A percentile compares a stretch with the other conserved stretches of the same genome.
These are phyloP conservation scores for Xylaria longipes DNA, from an alignment of 495 filamentous ascomycete genomes.

Conservation along the genomic window DNA sequence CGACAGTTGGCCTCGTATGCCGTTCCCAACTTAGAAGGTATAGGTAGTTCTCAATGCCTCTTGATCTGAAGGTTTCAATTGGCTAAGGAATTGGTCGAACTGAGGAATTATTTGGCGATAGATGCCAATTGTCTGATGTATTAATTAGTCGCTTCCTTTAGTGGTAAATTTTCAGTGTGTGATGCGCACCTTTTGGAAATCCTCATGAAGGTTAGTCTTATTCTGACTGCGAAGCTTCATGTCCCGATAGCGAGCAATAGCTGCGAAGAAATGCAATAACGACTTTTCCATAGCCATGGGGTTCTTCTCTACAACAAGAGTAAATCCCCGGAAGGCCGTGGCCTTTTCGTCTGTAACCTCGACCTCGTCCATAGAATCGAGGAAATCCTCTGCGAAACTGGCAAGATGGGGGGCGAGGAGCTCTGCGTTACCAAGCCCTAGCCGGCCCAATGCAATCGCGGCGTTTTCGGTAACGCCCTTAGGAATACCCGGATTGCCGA, in stretches of 20 bases:
- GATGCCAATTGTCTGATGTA: slow-evolving; percentile 72
- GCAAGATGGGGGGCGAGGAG: slow-evolving; percentile 81
- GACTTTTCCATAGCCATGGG: slow-evolving; percentile 90
- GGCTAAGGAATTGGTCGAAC: slow-evolving; percentile 78
- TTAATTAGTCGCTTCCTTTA: slow-evolving; percentile 26
- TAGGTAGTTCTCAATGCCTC: slow-evolving; percentile 53
- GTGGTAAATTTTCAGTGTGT: not conserved
- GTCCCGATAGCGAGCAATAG: slow-evolving; percentile 79
- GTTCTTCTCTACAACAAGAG: slow-evolving; percentile 81
- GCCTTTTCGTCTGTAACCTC: slow-evolving; percentile 94
- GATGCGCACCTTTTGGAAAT: slow-evolving; percentile 52
- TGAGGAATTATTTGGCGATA: slow-evolving; percentile 87
- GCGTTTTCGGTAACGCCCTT: slow-evolving; percentile 93
- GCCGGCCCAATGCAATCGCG: slow-evolving; percentile 86
- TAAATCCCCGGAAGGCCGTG: slow-evolving; percentile 90
- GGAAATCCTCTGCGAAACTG: slow-evolving; percentile 79
- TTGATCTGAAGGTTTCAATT: slow-evolving; percentile 68
- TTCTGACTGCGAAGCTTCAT: slow-evolving; percentile 51
- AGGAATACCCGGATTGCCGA: slow-evolving; percentile 84
- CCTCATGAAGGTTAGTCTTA: slow-evolving; percentile 54
- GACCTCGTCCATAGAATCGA: slow-evolving; percentile 81
- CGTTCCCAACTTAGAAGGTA: slow-evolving; percentile 26
- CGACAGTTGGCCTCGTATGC: not conserved
- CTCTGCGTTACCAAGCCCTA: slow-evolving; percentile 82
- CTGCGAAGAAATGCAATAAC: slow-evolving; percentile 80